These are phyloP conservation scores for Melaleuca alternifolia DNA, from an alignment of 345 rosid genomes.

Conservation along the genomic window DNA sequence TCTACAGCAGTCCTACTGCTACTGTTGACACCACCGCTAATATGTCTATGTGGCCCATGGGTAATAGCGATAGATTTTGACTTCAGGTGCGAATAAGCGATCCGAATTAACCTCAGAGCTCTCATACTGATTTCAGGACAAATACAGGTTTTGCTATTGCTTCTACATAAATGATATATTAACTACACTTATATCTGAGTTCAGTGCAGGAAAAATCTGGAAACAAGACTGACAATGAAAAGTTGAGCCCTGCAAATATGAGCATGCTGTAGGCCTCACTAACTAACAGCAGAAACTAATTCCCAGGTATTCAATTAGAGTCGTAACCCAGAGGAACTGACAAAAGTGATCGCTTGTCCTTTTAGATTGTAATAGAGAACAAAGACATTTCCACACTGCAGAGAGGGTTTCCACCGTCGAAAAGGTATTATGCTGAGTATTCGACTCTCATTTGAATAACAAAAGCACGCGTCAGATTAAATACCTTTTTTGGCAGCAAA, in stretches of 20 bases:
- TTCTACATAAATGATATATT: not conserved
- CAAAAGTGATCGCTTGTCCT: not conserved
- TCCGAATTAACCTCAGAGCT: not conserved
- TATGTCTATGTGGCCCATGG: not conserved
- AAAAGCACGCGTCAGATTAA: not conserved
- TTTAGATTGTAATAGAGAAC: not conserved
- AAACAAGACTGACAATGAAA: not conserved
- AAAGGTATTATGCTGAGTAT: not conserved
- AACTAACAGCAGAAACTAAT: not conserved
- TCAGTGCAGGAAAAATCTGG: not conserved
- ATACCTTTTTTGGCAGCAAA: not conserved
- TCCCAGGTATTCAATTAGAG: not conserved
- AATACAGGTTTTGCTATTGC: not conserved
- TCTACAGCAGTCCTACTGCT: not conserved
- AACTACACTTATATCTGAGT: not conserved
- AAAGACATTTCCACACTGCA: not conserved
- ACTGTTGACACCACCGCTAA: not conserved
- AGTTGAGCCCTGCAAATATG: not conserved
- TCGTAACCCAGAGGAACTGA: not conserved
- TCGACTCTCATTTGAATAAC: not conserved
- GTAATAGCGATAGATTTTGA: not conserved
- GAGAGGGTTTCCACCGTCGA: not conserved
- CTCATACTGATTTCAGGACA: not conserved
- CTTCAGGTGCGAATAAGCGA: not conserved
- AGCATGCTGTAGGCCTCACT: not conserved